A percentile compares a stretch with the other conserved stretches of the same genome.
Conservation (phyloP, 1,139 yeast genomes). For the Protomyces gravidus region DNA sequence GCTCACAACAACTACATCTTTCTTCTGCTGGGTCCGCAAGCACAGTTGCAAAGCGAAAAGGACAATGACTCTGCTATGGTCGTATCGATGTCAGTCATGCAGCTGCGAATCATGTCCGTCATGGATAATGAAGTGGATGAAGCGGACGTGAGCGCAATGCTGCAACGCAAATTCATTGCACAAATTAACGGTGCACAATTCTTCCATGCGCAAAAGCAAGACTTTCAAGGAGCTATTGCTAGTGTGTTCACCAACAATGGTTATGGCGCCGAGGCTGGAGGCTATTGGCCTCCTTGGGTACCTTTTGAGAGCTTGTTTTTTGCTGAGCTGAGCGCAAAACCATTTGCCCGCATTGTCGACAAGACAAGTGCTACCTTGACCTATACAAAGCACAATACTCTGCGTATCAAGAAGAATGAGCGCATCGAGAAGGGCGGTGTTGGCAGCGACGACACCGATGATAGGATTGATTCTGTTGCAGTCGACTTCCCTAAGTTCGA, state of each 20-base stretch:
- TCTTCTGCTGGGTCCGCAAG: constrained; percentile 77
- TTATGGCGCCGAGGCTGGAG: constrained; percentile 43
- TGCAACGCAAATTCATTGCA: constrained; percentile 71
- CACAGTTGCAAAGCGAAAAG: constrained; percentile 68
- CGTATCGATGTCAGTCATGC: constrained; percentile 67
- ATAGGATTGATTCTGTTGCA: constrained; percentile 46
- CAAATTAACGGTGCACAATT: constrained; percentile 64
- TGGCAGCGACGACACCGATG: constrained; percentile 30
- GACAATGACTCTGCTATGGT: constrained; percentile 63
- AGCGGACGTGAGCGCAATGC: constrained; percentile 49
- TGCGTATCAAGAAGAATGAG: constrained; percentile 47
- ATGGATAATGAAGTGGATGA: constrained; percentile 49
- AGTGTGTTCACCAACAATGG: constrained; percentile 44
- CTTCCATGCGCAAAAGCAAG: constrained; percentile 57
- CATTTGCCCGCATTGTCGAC: constrained; percentile 57
- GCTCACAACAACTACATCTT: constrained; percentile 61
- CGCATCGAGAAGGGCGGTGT: constrained; percentile 26
- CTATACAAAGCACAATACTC: constrained; percentile 60
- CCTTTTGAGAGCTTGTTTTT: constrained; percentile 68
- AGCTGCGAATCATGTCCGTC: constrained; percentile 58
- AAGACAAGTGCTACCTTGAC: constrained; percentile 60
- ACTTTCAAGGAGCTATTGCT: constrained; percentile 46
- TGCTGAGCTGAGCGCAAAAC: constrained; percentile 47
- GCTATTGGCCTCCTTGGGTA: constrained; percentile 36
- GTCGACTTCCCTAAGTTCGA: constrained; percentile 69